These are phyloP conservation scores for Podila epicladia DNA, from an alignment of 192 early-diverging fungal species.

Conservation along the genomic window DNA sequence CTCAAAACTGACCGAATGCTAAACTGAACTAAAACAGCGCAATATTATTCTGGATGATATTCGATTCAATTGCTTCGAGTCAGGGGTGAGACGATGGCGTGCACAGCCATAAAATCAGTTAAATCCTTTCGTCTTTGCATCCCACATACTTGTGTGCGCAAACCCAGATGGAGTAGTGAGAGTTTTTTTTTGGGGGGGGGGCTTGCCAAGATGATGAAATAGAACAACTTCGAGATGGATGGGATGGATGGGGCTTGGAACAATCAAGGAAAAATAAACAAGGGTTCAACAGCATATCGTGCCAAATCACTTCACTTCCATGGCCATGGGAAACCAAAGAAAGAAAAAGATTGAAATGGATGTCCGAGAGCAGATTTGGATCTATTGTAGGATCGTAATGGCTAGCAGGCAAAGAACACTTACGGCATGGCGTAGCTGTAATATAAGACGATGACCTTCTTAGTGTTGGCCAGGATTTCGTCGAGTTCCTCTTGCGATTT, in stretches of 20 bases:
- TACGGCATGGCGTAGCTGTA: conserved; percentile 32
- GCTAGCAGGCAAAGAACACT: not conserved
- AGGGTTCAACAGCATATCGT: not conserved
- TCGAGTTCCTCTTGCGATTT: conserved; percentile 33
- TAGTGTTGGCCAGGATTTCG: conserved; percentile 2
- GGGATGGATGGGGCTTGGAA: not conserved
- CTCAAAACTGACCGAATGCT: not conserved
- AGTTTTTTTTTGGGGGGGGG: not conserved
- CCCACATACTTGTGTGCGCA: not conserved
- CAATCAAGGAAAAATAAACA: not conserved
- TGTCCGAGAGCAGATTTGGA: not conserved
- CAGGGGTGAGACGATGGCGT: no score
- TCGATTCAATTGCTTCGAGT: no score
- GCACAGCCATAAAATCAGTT: no score
- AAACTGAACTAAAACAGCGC: no score
- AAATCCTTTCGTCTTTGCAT: not conserved
- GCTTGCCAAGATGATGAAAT: conserved; percentile 6
- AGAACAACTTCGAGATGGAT: not conserved
- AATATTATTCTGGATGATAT: no score
- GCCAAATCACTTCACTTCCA: not conserved
- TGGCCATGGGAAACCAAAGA: no score
- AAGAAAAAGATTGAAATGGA: not conserved
- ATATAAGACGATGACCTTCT: conserved; percentile 27
- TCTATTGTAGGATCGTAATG: not conserved
- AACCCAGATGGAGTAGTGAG: not conserved